Base-by-base conservation (phyloP, 345 rosid genomes). In the Rhodamnia rubescens region DNA sequence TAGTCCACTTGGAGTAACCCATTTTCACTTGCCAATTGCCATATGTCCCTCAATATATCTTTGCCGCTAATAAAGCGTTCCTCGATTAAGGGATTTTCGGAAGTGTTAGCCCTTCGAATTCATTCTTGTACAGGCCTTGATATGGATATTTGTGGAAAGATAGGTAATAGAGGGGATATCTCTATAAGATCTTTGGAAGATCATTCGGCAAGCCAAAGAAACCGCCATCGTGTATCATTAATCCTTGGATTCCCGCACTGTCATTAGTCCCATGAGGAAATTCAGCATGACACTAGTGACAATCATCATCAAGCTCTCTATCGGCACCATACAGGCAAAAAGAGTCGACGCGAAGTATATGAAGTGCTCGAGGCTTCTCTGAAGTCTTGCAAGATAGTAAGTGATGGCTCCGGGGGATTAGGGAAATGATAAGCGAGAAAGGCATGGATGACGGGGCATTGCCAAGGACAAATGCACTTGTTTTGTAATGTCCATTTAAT, bases 231-330 rank as follows among this genome's bases (percentile, higher is more conserved):
- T 92, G 82, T 0, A 92, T 84, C 95, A 94, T 90, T 10, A 94
- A 7, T 2, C 88, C 95, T 86, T 91, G 95, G 82, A 92, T 90
- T 32, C 94, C 95, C 6, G 93, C 88, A 12, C 94, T 0, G 89
- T 83, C 27, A 92, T 91, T 55, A 93, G 89, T 4, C 93, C 95
- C 94, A 92, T 90, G 27, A 91, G 88, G 64, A 85, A 93, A 53
- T 90, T 88, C 0, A 93, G 95, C 18, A 93, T 90, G 0, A 92
- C 8, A 51, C 92, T 91, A 7, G 94, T 93, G 1, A 93, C 91
- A 5, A 83, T 87, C 94, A 92, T 90, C 95, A 93, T 92, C 36
- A 93, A 44, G 88, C 95, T 88, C 86, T 92, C 95, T 2, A 93
- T 91, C 75, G 91, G 44, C 86, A 90, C 59, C 92, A 93, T 81